Base-by-base conservation (phyloP, 2,329 filamentous ascomycete species). In the Colletotrichum aenigma region DNA sequence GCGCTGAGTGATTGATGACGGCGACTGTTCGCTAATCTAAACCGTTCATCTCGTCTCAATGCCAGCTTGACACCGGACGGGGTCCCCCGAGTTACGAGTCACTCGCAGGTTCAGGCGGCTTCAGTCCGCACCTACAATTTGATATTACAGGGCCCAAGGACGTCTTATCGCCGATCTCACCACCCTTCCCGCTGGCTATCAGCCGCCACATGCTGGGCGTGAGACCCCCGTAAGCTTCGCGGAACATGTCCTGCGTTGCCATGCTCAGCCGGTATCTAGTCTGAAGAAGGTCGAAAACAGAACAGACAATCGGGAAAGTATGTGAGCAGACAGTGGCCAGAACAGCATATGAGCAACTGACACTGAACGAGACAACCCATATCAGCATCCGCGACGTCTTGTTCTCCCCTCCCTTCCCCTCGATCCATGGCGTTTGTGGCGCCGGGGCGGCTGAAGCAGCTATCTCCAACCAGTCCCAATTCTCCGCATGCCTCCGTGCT, bases 381-480 rank as follows among this genome's bases (percentile, higher is more conserved):
- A 21, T 65, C n/a, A 38, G 26, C 38, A 55, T 18, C 15, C n/a
- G 15, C 55, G 60, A 32, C 60, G 52, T 66, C 43, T 28, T 66
- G 48, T 38, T 66, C 48, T 62, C 48, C 69, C 61, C 58, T 55
- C 24, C 24, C 34, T 30, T 38, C 48, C 38, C 21, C 21, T 60
- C 43, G 58, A 65, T 74, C 64, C 48, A 56, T 65, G 48, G 70
- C 62, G 64, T 60, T 75, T 55, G 73, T 68, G 65, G 68, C 69
- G 72, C 58, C 32, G 38, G 58, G 70, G 65, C 34, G 74, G 66
- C 74, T 70, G 71, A 76, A 55, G 71, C 60, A 70, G 71, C 66
- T 55, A 75, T 76, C 66, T 70, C 74, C 71, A 70, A 62, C 61
- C 66, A 76, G 66, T 62, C 60, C 52, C 65, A 36, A 74, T 75